Conservation (phyloP, 2,329 filamentous ascomycete species). For the Saccharata proteae region DNA sequence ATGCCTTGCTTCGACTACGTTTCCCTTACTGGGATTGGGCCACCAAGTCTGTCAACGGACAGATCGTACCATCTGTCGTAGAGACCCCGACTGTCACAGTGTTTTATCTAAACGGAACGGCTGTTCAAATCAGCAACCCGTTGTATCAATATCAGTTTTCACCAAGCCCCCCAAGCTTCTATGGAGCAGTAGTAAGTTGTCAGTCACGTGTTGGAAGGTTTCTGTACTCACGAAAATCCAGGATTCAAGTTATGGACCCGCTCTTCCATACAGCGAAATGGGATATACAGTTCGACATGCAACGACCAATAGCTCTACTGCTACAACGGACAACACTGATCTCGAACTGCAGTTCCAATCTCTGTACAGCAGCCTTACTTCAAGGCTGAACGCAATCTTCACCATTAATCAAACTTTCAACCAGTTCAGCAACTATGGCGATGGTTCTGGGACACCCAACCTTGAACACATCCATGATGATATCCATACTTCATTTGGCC, state of each 20-base stretch:
- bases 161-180: slow-evolving; percentile 35
- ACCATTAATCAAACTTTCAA: slow-evolving; percentile 8
- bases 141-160: slow-evolving; percentile 26
- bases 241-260: too few relatives aligned
- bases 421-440: slow-evolving; percentile 11
- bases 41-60: slow-evolving; percentile 15
- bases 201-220: slow-evolving; percentile 17
- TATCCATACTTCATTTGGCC: slow-evolving; percentile 13
- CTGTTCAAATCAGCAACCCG: slow-evolving; percentile 21
- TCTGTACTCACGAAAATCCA: too few relatives aligned
- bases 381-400: slow-evolving; percentile 11
- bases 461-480: slow-evolving; percentile 16
- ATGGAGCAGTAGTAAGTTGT: neutral
- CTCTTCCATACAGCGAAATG: too few relatives aligned
- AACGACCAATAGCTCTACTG: slow-evolving; percentile 30
- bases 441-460: slow-evolving; percentile 2
- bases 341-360: slow-evolving; percentile 8
- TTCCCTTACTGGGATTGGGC: slow-evolving; percentile 36
- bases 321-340: slow-evolving; percentile 33
- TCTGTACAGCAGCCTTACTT: slow-evolving; percentile 10
- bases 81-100: slow-evolving; percentile 23
- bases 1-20: slow-evolving; percentile 26
- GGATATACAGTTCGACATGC: too few relatives aligned
- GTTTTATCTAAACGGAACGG: slow-evolving; percentile 22
- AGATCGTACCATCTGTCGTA: slow-evolving; percentile 23